Evolutionary conservation across 306 rosid species (phyloP).

Genomic region (Pachyrhizus erosus): DNA sequence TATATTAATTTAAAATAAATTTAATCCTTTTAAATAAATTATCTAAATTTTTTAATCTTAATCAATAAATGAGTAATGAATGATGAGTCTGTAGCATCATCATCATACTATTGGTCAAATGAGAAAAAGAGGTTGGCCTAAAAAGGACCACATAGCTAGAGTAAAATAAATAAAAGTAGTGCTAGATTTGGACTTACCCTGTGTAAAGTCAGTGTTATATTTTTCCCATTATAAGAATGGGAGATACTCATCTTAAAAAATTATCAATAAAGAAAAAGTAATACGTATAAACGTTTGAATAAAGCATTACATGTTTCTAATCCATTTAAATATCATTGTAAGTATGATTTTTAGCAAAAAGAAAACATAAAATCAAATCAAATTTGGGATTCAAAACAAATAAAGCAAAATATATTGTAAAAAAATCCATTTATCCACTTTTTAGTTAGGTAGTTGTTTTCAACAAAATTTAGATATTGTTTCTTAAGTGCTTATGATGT

Average conservation of each 20-base stretch:
- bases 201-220: neutral
- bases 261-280: neutral
- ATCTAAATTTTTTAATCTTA: no score
- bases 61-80: neutral
- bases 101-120: conserved; percentile 37
- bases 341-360: no score
- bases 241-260: neutral
- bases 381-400: neutral
- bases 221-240: neutral
- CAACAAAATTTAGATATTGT: neutral
- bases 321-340: neutral
- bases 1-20: no score
- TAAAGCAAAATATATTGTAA: neutral
- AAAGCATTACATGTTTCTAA: neutral
- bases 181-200: neutral
- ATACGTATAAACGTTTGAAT: neutral
- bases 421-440: neutral
- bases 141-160: conserved; percentile 16
- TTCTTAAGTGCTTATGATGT: neutral
- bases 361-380: neutral
- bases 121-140: conserved; percentile 2
- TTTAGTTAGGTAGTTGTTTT: neutral
- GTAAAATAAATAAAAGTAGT: conserved; percentile 16
- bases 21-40: no score
- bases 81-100: conserved; percentile 15